Evolutionary conservation across 2,329 filamentous ascomycete species (phyloP).

Genomic region (Aspergillus ibericus): DNA sequence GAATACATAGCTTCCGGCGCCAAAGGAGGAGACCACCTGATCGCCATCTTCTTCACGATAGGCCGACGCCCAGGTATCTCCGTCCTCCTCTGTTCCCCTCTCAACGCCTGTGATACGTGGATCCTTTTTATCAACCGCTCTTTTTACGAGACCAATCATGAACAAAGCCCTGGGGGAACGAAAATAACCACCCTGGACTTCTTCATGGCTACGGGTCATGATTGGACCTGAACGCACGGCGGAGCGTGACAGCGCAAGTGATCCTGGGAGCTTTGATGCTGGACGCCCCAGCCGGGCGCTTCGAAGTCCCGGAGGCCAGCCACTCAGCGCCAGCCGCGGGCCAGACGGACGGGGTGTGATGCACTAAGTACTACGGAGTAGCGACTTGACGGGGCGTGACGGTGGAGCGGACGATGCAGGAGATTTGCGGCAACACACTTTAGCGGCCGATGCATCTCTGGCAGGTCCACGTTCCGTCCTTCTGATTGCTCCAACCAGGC

Average conservation of each 20-base stretch:
- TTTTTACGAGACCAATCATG: slow-evolving; percentile 14
- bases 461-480: slow-evolving; percentile 5
- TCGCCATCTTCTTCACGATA: not conserved
- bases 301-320: not conserved
- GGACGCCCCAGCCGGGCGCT: slow-evolving; percentile 16
- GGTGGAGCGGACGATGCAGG: slow-evolving; percentile 19
- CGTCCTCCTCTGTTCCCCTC: slow-evolving; percentile 5
- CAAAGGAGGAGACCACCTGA: slow-evolving; percentile 17
- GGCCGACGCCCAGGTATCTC: not conserved
- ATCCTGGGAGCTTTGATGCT: slow-evolving; percentile 1
- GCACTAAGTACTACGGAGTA: too few relatives aligned
- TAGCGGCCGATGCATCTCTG: slow-evolving; percentile 19
- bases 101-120: slow-evolving; percentile 10
- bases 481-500: slow-evolving; percentile 13
- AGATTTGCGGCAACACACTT: slow-evolving; percentile 21
- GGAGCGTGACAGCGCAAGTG: not conserved
- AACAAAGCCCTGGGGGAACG: not conserved
- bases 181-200: slow-evolving; percentile 14
- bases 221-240: slow-evolving; percentile 12
- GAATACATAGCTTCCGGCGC: slow-evolving; percentile 20
- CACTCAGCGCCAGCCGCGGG: slow-evolving; percentile 7
- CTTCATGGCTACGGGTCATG: slow-evolving; percentile 15
- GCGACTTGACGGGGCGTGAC: slow-evolving; percentile 18
- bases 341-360: slow-evolving; percentile 7
- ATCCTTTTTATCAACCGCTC: slow-evolving; percentile 11